Conservation (phyloP, 164 flowering plant species). For the Kalanchoe fedtschenkoi region DNA sequence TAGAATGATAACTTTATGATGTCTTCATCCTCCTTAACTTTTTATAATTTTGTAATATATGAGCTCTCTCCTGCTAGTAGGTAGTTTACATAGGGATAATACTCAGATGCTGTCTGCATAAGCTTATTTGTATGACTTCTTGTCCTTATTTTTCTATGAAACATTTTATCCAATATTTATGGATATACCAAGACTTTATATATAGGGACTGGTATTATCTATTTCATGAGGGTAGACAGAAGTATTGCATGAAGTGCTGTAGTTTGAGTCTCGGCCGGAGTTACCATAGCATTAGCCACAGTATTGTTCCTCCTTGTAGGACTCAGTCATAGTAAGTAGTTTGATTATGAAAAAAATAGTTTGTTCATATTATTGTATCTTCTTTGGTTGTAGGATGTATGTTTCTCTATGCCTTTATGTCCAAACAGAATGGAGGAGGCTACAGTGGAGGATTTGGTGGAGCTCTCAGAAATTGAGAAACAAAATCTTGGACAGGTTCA, state of each 20-base stretch:
- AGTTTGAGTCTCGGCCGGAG: too few species aligned
- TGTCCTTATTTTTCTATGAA: too few species aligned
- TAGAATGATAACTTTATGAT: too few species aligned
- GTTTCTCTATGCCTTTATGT: slow-evolving; percentile 88
- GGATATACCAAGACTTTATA: background rate
- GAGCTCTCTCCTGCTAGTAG: too few species aligned
- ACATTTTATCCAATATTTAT: background rate
- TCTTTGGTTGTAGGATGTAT: slow-evolving; percentile 38
- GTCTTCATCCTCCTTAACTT: too few species aligned
- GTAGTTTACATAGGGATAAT: too few species aligned
- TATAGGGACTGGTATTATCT: too few species aligned
- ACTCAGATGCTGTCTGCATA: background rate
- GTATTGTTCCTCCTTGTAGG: too few species aligned
- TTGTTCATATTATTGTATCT: background rate
- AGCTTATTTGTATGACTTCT: background rate
- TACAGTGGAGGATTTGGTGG: slow-evolving; percentile 71
- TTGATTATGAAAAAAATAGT: background rate
- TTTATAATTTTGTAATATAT: background rate
- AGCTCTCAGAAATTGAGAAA: slow-evolving; percentile 91
- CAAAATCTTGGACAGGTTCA: slow-evolving; percentile 75
- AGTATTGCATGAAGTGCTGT: too few species aligned
- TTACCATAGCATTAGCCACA: background rate
- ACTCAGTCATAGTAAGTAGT: background rate
- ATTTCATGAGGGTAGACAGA: too few species aligned
- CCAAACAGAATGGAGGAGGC: slow-evolving; percentile 59